Base-by-base conservation (phyloP, 352 stramenopile genomes). In the Phytophthora meadii region DNA sequence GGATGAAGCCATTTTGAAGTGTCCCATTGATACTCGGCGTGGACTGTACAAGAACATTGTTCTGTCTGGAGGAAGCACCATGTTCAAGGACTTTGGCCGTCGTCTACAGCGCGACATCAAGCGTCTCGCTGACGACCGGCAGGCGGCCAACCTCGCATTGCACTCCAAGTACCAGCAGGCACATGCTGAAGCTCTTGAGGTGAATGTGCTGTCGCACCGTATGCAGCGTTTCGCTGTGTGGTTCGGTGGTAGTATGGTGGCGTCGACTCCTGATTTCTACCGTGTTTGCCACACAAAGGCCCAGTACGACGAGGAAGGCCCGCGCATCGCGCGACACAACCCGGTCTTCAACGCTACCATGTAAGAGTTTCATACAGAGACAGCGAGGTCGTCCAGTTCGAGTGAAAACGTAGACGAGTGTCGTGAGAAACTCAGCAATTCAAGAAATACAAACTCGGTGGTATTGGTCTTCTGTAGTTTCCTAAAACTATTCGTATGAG, bases 11-110 rank as follows among this genome's bases (percentile, higher is more conserved):
- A 98, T 99, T 59, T 78, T 98, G 54, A 96, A 97, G 68, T 98
- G 94, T 54, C 95, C 95, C 8, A 98, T 99, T 72, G 96, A 99
- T 74, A 97, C 91, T 41, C 84, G 95, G 1, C 82, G 95, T 39
- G 90, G 88, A 15, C 71, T 99, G 25, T 99, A 98, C 87, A 98
- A 97, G 74, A 99, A 99, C 78, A 98, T 99, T 70, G 94, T 99
- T 54, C 77, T 99, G 8, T 97, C 87, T 30, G 96, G 96, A 55
- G 96, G 96, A 45, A 97, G 87, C 56, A 99, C 95, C n/a, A 98
- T 98, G 90, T 99, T 99, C 70, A 98, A 98, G 69, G 92, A 98
- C 73, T 99, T 99, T 80, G 94, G 93, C 27, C 84, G 91, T 34
- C 87, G 96, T 41, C 84, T 99, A 36, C 87, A 98, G 71, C 81